These are phyloP conservation scores for Aciculosporium take DNA, from an alignment of 2,329 filamentous ascomycete genomes.

Conservation along the genomic window DNA sequence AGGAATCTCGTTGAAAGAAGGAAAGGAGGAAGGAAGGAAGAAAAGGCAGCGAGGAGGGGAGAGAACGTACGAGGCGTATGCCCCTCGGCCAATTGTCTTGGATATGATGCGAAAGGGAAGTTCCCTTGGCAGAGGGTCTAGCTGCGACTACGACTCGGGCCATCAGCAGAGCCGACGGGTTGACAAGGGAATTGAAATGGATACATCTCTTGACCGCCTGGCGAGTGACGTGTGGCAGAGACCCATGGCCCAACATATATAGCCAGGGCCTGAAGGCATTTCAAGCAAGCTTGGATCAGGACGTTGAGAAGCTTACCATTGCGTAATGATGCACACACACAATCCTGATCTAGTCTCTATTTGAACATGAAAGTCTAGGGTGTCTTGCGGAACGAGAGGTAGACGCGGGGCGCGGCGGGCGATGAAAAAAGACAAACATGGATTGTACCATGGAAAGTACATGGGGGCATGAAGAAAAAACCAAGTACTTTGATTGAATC, in stretches of 20 bases:
- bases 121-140: conserved; percentile 70
- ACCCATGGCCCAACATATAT: neutral
- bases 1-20: too few relatives aligned
- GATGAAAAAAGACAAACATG: too few relatives aligned
- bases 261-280: too few relatives aligned
- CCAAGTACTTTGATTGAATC: too few relatives aligned
- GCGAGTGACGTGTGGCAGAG: neutral
- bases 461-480: too few relatives aligned
- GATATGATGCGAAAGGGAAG: conserved; percentile 91
- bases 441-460: too few relatives aligned
- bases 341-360: too few relatives aligned
- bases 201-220: neutral
- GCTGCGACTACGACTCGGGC: conserved; percentile 50
- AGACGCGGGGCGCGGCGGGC: too few relatives aligned
- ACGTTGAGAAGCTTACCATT: conserved; percentile 1
- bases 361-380: conserved; percentile 1
- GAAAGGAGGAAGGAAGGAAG: neutral
- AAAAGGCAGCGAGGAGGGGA: neutral
- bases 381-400: neutral
- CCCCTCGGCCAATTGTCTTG: conserved; percentile 89
- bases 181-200: too few relatives aligned
- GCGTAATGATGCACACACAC: too few relatives aligned
- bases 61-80: conserved; percentile 75
- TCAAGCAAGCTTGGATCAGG: neutral
- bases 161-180: conserved; percentile 17